Evolutionary conservation across 768 basidiomycete genomes (phyloP).

Genomic region (Tylopilus vinaceipallidus): DNA sequence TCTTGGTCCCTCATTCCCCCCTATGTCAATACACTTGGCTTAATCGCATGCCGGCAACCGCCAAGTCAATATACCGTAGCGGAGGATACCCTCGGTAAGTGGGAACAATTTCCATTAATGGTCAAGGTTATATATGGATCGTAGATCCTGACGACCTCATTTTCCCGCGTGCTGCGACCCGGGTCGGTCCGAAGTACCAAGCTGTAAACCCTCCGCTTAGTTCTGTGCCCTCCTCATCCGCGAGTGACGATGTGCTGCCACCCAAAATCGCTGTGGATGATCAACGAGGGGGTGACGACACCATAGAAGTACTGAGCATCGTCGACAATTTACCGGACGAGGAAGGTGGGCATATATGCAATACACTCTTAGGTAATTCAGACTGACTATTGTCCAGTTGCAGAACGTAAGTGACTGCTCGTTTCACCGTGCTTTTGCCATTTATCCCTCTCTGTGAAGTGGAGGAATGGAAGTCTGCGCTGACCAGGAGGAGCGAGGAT

Average conservation of each 20-base stretch:
- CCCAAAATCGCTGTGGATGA: conserved; percentile 32
- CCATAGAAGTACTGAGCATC: conserved; percentile 68
- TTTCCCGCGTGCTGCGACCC: conserved; percentile 89
- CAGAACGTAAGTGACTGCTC: conserved; percentile 48
- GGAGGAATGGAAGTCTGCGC: conserved; percentile 58
- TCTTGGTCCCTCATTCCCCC: not conserved
- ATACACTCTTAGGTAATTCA: conserved; percentile 16
- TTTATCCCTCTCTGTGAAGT: conserved; percentile 40
- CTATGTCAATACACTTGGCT: not conserved
- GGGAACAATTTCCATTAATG: conserved; percentile 13
- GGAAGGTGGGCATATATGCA: conserved; percentile 52
- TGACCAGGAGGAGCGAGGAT: conserved; percentile 54
- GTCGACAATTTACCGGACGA: conserved; percentile 62
- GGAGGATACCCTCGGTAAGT: conserved; percentile 83
- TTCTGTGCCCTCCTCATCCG: conserved; percentile 40
- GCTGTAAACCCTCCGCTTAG: conserved; percentile 46
- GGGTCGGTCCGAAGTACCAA: conserved; percentile 88
- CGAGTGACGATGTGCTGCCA: not conserved
- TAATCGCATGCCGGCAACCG: conserved; percentile 12
- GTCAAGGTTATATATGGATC: conserved; percentile 28
- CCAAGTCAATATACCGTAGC: conserved; percentile 84
- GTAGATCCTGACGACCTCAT: conserved; percentile 95
- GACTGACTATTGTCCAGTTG: conserved; percentile 39
- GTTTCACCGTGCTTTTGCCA: not conserved
- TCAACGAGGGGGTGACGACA: conserved; percentile 68